Evolutionary conservation across 495 filamentous ascomycete species (phyloP).

Genomic region (Aspergillus nidulans): DNA sequence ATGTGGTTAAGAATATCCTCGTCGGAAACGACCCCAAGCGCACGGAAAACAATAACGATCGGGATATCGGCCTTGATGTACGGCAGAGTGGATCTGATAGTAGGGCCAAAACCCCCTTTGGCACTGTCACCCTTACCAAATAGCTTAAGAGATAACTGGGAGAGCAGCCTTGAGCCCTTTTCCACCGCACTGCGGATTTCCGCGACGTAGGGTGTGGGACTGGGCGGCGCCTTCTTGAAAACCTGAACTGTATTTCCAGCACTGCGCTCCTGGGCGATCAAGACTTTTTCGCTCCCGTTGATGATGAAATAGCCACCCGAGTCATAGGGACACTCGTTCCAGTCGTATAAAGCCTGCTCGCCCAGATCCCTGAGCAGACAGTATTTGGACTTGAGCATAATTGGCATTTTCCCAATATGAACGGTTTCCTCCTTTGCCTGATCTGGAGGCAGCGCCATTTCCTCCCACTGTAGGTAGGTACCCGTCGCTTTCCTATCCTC

Average conservation of each 20-base stretch:
- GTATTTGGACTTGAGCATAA: constrained; percentile 95
- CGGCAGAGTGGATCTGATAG: constrained; percentile 81
- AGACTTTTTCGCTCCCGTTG: constrained; percentile 98
- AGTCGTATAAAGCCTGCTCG: constrained; percentile 75
- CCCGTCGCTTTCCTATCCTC: constrained; percentile 42
- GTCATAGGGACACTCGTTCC: constrained; percentile 96
- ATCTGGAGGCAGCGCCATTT: constrained; percentile 53
- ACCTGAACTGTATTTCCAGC: constrained; percentile 98
- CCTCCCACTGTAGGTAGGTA: constrained; percentile 48
- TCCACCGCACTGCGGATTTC: constrained; percentile 96
- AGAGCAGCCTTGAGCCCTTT: constrained; percentile 90
- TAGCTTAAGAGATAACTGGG: constrained; percentile 81
- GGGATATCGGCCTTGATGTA: constrained; percentile 93
- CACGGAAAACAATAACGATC: constrained; percentile 90
- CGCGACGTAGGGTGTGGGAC: constrained; percentile 83
- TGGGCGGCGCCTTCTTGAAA: constrained; percentile 90
- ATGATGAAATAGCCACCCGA: constrained; percentile 98
- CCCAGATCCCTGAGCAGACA: constrained; percentile 78
- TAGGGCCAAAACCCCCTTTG: constrained; percentile 76
- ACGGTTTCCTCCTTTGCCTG: constrained; percentile 62
- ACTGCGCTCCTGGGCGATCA: constrained; percentile 95
- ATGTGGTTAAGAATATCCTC: constrained; percentile 98
- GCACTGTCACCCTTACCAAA: constrained; percentile 75
- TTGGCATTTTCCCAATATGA: constrained; percentile 89
- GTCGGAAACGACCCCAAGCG: constrained; percentile 92